phyloP scores from a whole-genome alignment of 768 basidiomycete species.

The Lactarius sanguifluus region DNA sequence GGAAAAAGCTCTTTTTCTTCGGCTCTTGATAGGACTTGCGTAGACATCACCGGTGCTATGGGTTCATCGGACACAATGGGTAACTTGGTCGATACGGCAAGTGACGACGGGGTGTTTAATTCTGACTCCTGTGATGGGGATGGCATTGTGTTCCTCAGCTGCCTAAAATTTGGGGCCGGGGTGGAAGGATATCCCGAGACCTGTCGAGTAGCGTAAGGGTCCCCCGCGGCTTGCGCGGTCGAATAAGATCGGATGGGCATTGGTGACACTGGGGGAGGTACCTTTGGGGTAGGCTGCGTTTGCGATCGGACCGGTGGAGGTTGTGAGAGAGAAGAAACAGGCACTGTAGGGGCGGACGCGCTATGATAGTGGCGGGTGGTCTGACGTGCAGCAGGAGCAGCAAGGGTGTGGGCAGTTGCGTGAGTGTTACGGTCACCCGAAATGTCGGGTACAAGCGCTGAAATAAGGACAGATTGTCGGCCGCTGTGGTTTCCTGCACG shows the following conservation, averaged over 20 bases:
- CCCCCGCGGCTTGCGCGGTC: conserved; percentile 16
- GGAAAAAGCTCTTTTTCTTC: conserved; percentile 30
- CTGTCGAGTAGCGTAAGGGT: conserved; percentile 12
- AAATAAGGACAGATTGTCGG: conserved; percentile 12
- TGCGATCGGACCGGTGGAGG: conserved; percentile 23
- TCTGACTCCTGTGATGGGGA: conserved; percentile 29
- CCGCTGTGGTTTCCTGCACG: conserved; percentile 3
- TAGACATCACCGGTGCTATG: conserved; percentile 22
- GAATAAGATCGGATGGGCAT: conserved; percentile 25
- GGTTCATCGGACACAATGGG: conserved; percentile 25
- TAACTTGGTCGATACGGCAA: conserved; percentile 26
- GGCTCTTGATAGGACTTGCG: conserved; percentile 29
- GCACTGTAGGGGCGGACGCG: conserved; percentile 17
- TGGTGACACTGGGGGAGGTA: conserved; percentile 17
- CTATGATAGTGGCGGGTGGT: conserved; percentile 27
- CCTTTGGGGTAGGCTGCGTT: conserved; percentile 18
- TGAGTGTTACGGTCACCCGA: conserved; percentile 12
- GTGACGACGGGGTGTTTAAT: conserved; percentile 29
- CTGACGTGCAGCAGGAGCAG: conserved; percentile 16
- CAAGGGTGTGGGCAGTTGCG: not conserved
- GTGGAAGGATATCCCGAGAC: conserved; percentile 24
- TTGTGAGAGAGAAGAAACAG: conserved; percentile 17
- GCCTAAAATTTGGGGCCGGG: conserved; percentile 9
- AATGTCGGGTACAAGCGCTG: not conserved
- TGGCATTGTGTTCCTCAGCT: conserved; percentile 21